phyloP scores from a whole-genome alignment of 2,329 filamentous ascomycete genomes.

The Penicillium rolfsii region DNA sequence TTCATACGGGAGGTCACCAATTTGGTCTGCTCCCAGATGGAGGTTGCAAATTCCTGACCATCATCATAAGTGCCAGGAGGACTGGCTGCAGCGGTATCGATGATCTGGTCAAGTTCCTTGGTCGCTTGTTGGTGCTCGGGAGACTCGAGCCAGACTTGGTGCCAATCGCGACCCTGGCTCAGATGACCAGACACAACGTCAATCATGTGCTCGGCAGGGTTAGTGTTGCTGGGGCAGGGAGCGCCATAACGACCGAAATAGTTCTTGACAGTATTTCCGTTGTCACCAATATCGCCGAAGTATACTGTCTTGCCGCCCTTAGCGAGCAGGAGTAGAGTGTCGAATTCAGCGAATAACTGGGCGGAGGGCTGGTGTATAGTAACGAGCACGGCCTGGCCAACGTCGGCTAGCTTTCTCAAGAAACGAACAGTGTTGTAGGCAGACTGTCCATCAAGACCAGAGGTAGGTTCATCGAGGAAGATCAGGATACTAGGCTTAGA shows the following conservation, averaged over 20 bases:
- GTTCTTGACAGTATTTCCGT: slow-evolving; percentile 63
- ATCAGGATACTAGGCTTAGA: slow-evolving; percentile 68
- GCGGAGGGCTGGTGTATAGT: slow-evolving; percentile 73
- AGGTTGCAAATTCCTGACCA: slow-evolving; percentile 66
- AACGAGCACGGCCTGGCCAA: slow-evolving; percentile 70
- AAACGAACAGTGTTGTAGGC: slow-evolving; percentile 69
- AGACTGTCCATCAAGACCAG: slow-evolving; percentile 68
- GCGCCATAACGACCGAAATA: slow-evolving; percentile 69
- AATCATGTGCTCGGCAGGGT: slow-evolving; percentile 64
- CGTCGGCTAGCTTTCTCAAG: slow-evolving; percentile 65
- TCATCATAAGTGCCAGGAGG: slow-evolving; percentile 49
- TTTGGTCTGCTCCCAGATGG: slow-evolving; percentile 63
- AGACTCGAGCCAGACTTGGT: slow-evolving; percentile 70
- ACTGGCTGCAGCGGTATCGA: slow-evolving; percentile 49
- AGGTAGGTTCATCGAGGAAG: slow-evolving; percentile 72
- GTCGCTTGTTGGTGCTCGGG: slow-evolving; percentile 60
- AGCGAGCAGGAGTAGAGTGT: slow-evolving; percentile 68
- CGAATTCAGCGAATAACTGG: slow-evolving; percentile 69
- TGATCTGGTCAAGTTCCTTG: slow-evolving; percentile 67
- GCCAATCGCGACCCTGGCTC: slow-evolving; percentile 65
- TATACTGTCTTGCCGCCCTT: slow-evolving; percentile 72
- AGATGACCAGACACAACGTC: slow-evolving; percentile 53
- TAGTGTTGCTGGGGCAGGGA: slow-evolving; percentile 63
- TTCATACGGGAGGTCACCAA: slow-evolving; percentile 70
- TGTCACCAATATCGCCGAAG: slow-evolving; percentile 68